phyloP scores from a whole-genome alignment of 495 filamentous ascomycete genomes.

The Astrocystis sublimbata region DNA sequence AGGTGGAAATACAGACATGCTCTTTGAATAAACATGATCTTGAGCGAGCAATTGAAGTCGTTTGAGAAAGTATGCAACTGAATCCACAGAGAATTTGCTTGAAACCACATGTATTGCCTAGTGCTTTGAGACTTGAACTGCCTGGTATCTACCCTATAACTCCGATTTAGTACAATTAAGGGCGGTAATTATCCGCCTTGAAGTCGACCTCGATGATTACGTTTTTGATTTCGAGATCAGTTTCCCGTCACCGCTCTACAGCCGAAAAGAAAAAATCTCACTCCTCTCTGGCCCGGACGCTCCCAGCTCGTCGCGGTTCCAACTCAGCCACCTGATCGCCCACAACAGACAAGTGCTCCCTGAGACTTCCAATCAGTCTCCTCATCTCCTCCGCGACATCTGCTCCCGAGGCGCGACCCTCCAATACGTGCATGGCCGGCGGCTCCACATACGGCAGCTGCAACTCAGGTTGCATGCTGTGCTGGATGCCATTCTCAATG shows the following conservation, averaged over 20 bases:
- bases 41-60: too few relatives aligned
- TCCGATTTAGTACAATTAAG: conserved; percentile 6
- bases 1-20: too few relatives aligned
- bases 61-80: too few relatives aligned
- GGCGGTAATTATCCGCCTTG: not conserved
- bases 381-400: conserved; percentile 58
- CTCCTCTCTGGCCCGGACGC: conserved; percentile 1
- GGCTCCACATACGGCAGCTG: conserved; percentile 43
- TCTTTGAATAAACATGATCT: too few relatives aligned
- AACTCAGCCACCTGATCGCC: conserved; percentile 32
- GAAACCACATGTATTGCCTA: conserved; percentile 13
- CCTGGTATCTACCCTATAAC: conserved; percentile 20
- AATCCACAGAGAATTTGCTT: not conserved
- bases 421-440: conserved; percentile 52
- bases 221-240: too few relatives aligned
- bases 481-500: too few relatives aligned
- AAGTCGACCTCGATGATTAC: not conserved
- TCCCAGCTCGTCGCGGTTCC: conserved; percentile 26
- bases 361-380: conserved; percentile 51
- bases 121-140: too few relatives aligned
- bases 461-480: too few relatives aligned
- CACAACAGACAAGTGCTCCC: conserved; percentile 42
- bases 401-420: conserved; percentile 49
- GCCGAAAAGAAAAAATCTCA: not conserved
- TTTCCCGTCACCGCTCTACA: too few relatives aligned